phyloP scores from a whole-genome alignment of 768 basidiomycete species.

The Leccinellum albellum region DNA sequence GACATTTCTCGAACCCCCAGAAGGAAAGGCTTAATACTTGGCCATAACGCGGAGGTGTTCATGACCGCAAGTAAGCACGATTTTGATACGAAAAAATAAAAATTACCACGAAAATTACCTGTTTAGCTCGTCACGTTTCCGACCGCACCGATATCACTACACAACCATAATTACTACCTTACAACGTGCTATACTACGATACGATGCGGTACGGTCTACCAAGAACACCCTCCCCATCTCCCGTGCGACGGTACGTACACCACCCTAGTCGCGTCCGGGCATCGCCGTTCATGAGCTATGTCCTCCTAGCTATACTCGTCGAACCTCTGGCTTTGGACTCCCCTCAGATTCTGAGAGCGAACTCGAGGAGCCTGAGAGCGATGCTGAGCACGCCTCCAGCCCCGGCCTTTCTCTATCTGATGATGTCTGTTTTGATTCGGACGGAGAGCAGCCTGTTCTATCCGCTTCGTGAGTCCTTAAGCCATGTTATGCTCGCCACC shows the following conservation, averaged over 20 bases:
- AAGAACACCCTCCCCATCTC: conserved; percentile 49
- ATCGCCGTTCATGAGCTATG: neutral
- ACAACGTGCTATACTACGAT: neutral
- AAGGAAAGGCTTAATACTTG: neutral
- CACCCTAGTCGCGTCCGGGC: conserved; percentile 8
- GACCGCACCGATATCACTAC: neutral
- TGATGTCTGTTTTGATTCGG: conserved; percentile 42
- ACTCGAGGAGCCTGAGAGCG: conserved; percentile 32
- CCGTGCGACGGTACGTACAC: conserved; percentile 36
- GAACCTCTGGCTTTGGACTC: conserved; percentile 52
- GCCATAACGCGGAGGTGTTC: neutral
- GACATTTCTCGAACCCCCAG: neutral
- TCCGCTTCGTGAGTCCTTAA: conserved; percentile 33
- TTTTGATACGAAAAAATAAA: neutral
- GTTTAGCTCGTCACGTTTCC: neutral
- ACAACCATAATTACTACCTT: neutral
- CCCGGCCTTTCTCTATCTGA: conserved; percentile 37
- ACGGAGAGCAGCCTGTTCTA: conserved; percentile 34
- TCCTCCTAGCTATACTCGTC: conserved; percentile 21
- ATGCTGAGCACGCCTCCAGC: conserved; percentile 32
- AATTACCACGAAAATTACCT: neutral
- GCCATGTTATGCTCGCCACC: neutral
- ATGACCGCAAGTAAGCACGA: too few species aligned
- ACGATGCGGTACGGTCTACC: conserved; percentile 55
- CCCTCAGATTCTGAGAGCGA: conserved; percentile 46